A percentile compares a stretch with the other conserved stretches of the same genome.
Conservation (phyloP, 371 early-diverging fungal genomes). For the Globomyces sp. region DNA sequence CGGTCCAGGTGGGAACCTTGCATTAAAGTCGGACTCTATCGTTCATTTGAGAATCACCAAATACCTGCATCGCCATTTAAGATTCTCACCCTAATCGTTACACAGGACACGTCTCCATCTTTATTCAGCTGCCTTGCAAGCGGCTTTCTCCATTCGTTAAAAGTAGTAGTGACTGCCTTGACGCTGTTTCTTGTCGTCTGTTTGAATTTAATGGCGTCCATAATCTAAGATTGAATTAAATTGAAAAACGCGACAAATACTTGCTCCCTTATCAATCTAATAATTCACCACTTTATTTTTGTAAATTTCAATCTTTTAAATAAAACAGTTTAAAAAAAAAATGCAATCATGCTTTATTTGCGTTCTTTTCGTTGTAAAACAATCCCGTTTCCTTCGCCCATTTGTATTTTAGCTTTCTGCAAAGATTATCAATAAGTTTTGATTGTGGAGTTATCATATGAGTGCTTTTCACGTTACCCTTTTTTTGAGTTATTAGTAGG, state of each 20-base stretch:
- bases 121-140: constrained; percentile 39
- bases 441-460: constrained; percentile 34
- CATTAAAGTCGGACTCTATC: constrained; percentile 39
- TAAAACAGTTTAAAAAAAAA: no score
- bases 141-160: constrained; percentile 39
- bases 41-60: background rate
- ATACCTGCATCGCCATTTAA: constrained; percentile 42
- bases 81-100: constrained; percentile 42
- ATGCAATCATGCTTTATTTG: no score
- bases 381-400: constrained; percentile 16
- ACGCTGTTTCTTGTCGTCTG: no score
- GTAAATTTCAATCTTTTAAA: no score
- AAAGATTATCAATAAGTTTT: constrained; percentile 29
- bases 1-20: constrained; percentile 30
- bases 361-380: no score
- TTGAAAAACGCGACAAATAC: no score
- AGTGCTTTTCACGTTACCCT: constrained; percentile 21
- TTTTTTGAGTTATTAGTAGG: constrained; percentile 15
- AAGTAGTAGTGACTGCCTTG: background rate
- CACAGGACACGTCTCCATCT: constrained; percentile 31
- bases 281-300: no score
- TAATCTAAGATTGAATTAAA: no score
- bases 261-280: no score
- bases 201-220: no score
- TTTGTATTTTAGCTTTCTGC: constrained; percentile 26